Conservation (phyloP, 192 early-diverging fungal genomes). For the Coemansia umbellata region DNA sequence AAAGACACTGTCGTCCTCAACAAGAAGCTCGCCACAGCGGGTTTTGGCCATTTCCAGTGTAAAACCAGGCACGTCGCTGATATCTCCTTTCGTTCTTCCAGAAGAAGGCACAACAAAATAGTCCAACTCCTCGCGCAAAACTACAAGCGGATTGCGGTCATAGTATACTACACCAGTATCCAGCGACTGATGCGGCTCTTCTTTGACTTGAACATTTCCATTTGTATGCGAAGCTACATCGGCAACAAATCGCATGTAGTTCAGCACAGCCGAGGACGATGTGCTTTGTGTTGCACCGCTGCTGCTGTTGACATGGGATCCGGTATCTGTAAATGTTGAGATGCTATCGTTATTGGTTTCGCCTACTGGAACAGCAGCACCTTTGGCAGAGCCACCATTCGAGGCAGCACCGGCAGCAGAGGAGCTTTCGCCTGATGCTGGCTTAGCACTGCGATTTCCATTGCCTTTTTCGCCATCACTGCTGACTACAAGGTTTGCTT, state of each 20-base stretch:
- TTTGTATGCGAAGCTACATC: slow-evolving; percentile 6
- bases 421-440: slow-evolving; percentile 4
- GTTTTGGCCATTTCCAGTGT: slow-evolving; percentile 57
- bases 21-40: slow-evolving; percentile 58
- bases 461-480: not conserved
- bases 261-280: slow-evolving; percentile 48
- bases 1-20: slow-evolving; percentile 69
- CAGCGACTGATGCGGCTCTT: not conserved
- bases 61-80: slow-evolving; percentile 41
- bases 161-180: slow-evolving; percentile 25
- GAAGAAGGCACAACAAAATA: slow-evolving; percentile 61
- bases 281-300: slow-evolving; percentile 46
- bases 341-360: slow-evolving; percentile 41
- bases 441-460: not conserved
- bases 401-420: slow-evolving; percentile 23
- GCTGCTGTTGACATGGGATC: slow-evolving; percentile 43
- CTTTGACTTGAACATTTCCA: not conserved
- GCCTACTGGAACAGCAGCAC: not conserved
- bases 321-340: slow-evolving; percentile 34
- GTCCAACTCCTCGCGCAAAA: slow-evolving; percentile 74
- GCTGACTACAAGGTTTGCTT: slow-evolving; percentile 25
- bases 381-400: slow-evolving; percentile 8
- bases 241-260: slow-evolving; percentile 50
- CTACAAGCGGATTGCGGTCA: slow-evolving; percentile 67
- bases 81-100: slow-evolving; percentile 35